A percentile compares a stretch with the other conserved stretches of the same genome.
Conservation (phyloP, 805 yeast genomes). For the Saccharomycopsis sp. region DNA sequence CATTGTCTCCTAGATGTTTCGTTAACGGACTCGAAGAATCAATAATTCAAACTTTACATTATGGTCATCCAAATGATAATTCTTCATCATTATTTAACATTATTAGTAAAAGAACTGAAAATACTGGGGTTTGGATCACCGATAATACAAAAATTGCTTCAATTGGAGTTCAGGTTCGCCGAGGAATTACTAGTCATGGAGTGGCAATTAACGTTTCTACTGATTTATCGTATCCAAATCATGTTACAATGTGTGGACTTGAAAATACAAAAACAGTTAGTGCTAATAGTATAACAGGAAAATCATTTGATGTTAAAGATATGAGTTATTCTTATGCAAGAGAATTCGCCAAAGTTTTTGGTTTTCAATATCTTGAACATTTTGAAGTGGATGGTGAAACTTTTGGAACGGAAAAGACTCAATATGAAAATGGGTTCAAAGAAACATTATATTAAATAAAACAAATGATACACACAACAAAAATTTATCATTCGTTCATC, state of each 20-base stretch:
- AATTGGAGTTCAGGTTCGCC: slow-evolving; percentile 76
- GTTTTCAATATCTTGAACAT: slow-evolving; percentile 27
- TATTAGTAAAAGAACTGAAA: slow-evolving; percentile 36
- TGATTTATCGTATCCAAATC: slow-evolving; percentile 59
- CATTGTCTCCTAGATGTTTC: slow-evolving; percentile 50
- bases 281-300: slow-evolving; percentile 21
- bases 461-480: no score
- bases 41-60: slow-evolving; percentile 36
- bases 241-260: slow-evolving; percentile 79
- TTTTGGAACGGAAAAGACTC: slow-evolving; percentile 3
- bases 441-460: no score
- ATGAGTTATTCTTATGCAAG: slow-evolving; percentile 36
- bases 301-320: slow-evolving; percentile 23
- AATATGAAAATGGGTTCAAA: no score
- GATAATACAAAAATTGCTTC: slow-evolving; percentile 65
- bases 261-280: slow-evolving; percentile 50
- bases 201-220: slow-evolving; percentile 71
- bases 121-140: slow-evolving; percentile 85
- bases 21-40: slow-evolving; percentile 54
- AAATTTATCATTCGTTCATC: no score
- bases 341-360: slow-evolving; percentile 32
- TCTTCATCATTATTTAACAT: slow-evolving; percentile 11
- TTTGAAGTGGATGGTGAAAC: slow-evolving; percentile 26
- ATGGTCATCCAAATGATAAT: slow-evolving; percentile 7
- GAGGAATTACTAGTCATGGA: slow-evolving; percentile 85